These are phyloP conservation scores for Penicillium brasilianum DNA, from an alignment of 2,329 filamentous ascomycete genomes.

Conservation along the genomic window DNA sequence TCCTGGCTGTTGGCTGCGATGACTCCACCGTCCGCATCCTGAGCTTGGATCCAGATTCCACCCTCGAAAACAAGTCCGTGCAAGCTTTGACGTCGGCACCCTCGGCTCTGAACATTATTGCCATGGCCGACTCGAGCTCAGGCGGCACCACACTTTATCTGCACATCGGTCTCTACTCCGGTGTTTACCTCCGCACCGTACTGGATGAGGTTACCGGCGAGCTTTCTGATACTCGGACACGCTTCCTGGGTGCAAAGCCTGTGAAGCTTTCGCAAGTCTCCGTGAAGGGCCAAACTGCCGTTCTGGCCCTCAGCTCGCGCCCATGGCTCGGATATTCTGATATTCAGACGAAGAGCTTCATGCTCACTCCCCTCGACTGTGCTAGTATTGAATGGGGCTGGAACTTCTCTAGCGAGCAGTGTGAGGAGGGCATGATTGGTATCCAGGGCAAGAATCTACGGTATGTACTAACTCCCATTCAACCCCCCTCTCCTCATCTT, in stretches of 20 bases:
- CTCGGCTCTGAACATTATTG: conserved; percentile 85
- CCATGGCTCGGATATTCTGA: conserved; percentile 97
- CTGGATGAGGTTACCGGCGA: conserved; percentile 96
- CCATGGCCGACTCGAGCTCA: conserved; percentile 92
- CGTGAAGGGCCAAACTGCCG: conserved; percentile 80
- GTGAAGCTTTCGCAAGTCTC: conserved; percentile 91
- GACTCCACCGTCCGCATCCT: conserved; percentile 94
- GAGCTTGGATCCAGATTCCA: conserved; percentile 86
- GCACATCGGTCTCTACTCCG: conserved; percentile 93
- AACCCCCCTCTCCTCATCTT: conserved; percentile 19
- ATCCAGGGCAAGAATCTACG: conserved; percentile 86
- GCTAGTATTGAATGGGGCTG: conserved; percentile 88
- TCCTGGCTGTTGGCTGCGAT: conserved; percentile 94
- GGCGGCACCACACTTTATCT: conserved; percentile 89
- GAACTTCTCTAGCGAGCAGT: conserved; percentile 96
- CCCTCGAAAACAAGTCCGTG: conserved; percentile 89
- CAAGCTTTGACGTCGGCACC: conserved; percentile 91
- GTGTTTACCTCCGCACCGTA: conserved; percentile 93
- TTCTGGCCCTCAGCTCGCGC: conserved; percentile 87
- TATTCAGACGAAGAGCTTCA: conserved; percentile 82
- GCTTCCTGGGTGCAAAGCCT: conserved; percentile 89
- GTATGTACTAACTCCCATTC: conserved; percentile 57
- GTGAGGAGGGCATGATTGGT: conserved; percentile 89
- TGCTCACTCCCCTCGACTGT: conserved; percentile 90
- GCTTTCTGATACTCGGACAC: conserved; percentile 89